Conservation (phyloP, 306 rosid genomes). For the Fragaria vesca region DNA sequence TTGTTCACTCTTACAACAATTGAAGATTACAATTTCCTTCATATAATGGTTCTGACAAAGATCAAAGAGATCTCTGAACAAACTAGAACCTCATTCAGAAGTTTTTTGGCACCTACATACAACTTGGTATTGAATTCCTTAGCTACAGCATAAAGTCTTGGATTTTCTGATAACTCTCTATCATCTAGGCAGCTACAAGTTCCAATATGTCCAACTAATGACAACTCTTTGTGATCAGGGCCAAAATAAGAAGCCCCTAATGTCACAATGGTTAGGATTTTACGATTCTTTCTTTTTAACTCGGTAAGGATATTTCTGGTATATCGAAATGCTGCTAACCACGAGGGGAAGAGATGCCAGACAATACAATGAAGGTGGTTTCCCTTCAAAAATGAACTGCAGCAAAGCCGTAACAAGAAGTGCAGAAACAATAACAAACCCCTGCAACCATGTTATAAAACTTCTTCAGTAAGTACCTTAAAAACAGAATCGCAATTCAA, state of each 20-base stretch:
- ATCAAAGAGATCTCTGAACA: not conserved
- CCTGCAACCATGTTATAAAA: conserved; percentile 59
- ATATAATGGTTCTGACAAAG: not conserved
- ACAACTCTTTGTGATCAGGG: conserved; percentile 9
- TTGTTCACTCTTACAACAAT: conserved; percentile 3
- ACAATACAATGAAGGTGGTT: conserved; percentile 82
- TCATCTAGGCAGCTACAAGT: conserved; percentile 36
- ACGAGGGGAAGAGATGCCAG: conserved; percentile 87
- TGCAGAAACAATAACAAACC: conserved; percentile 94
- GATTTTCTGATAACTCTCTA: not conserved
- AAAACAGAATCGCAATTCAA: not conserved
- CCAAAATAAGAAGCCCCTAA: conserved; percentile 19
- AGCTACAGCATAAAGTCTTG: not conserved
- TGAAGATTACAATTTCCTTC: not conserved
- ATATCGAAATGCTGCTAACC: conserved; percentile 72
- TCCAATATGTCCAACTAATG: conserved; percentile 28
- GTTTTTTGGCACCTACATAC: not conserved
- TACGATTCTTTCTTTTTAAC: conserved; percentile 66
- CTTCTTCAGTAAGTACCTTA: not conserved
- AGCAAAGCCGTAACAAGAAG: conserved; percentile 86
- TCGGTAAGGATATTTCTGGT: conserved; percentile 83
- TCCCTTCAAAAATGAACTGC: conserved; percentile 94
- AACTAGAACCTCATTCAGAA: not conserved
- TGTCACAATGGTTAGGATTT: conserved; percentile 13
- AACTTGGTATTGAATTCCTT: not conserved